phyloP scores from a whole-genome alignment of 2,329 filamentous ascomycete genomes.

The Exophiala bonariae region DNA sequence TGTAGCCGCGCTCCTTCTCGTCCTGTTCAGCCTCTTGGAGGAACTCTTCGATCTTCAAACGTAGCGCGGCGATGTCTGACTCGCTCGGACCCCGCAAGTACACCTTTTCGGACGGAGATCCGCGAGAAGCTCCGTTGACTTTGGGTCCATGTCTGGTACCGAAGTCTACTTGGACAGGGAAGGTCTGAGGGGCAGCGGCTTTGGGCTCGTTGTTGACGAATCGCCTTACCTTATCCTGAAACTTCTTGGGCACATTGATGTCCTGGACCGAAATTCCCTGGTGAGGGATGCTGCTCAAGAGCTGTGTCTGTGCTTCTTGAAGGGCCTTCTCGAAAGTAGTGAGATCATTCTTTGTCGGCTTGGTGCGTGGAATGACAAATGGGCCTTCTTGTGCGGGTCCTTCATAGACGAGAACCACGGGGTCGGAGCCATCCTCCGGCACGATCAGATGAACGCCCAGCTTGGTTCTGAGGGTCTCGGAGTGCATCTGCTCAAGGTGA shows the following conservation, averaged over 20 bases:
- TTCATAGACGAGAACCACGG: conserved; percentile 53
- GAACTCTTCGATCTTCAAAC: conserved; percentile 73
- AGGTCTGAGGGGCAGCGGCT: conserved; percentile 41
- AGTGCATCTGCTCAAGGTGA: conserved; percentile 43
- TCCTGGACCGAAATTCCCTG: conserved; percentile 25
- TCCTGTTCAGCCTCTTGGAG: conserved; percentile 86
- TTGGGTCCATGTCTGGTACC: conserved; percentile 14
- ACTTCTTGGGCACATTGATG: conserved; percentile 29
- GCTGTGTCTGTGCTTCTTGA: conserved; percentile 58
- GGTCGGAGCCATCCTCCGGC: conserved; percentile 45
- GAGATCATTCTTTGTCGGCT: conserved; percentile 56
- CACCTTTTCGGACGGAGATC: conserved; percentile 22
- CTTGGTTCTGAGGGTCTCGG: conserved; percentile 40
- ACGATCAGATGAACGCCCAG: conserved; percentile 51
- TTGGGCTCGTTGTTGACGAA: conserved; percentile 44
- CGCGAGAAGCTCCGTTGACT: conserved; percentile 12
- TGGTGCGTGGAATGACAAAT: conserved; percentile 50
- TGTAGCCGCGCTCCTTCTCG: conserved; percentile 90
- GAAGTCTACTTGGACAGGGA: conserved; percentile 56
- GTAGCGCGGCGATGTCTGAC: conserved; percentile 69
- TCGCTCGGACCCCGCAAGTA: conserved; percentile 64
- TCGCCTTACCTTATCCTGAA: conserved; percentile 62
- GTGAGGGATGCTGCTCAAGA: conserved; percentile 49
- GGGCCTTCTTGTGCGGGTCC: conserved; percentile 33
- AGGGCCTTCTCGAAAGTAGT: conserved; percentile 59